Base-by-base conservation (phyloP, 352 stramenopile species). In the Phytophthora foliorum region DNA sequence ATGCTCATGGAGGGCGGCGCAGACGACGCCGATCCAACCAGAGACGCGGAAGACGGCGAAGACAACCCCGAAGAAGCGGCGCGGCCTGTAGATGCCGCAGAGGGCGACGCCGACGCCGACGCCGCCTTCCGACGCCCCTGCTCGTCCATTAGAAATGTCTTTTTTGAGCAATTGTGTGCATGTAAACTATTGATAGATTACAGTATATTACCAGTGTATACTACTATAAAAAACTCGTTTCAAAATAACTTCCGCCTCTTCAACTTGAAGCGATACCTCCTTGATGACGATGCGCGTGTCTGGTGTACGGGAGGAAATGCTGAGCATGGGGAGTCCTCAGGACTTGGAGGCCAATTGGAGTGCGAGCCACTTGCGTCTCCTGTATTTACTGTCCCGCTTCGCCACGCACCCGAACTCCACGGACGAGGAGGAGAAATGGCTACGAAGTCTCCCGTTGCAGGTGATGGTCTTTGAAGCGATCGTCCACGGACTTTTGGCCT, bases 391-490 rank as follows among this genome's bases (percentile, higher is more conserved):
- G 27, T 98, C 94, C 36, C 84, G 98, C n/a, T 99, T 99, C 68
- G 95, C 97, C 36, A 95, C 91, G 64, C 92, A 90, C 65, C 95
- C 95, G 2, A 86, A 68, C 42, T 83, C 88, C 29, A 89, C 82
- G 16, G 93, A 98, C 41, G 88, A 98, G 60, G 95, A 98, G 38
- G 96, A 99, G 70, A 88, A 97, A 67, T 99, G 97, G 97, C 78
- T 99, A 29, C 89, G 96, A 21, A 99, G 98, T 72, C 87, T 97
- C 27, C 93, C 97, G 24, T 69, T 99, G 52, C 88, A 98, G 41
- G 97, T 99, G 54, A 86, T 99, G 38, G 89, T 99, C 31, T 99
- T 99, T 79, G 97, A 99, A 56, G 97, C 93, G 4, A 98, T 99
- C 54, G 94, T 99, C 25, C 78, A 91, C 45, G 85, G 95, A 44